Conservation (phyloP, 192 early-diverging fungal genomes). For the Chytriomyces sp. region DNA sequence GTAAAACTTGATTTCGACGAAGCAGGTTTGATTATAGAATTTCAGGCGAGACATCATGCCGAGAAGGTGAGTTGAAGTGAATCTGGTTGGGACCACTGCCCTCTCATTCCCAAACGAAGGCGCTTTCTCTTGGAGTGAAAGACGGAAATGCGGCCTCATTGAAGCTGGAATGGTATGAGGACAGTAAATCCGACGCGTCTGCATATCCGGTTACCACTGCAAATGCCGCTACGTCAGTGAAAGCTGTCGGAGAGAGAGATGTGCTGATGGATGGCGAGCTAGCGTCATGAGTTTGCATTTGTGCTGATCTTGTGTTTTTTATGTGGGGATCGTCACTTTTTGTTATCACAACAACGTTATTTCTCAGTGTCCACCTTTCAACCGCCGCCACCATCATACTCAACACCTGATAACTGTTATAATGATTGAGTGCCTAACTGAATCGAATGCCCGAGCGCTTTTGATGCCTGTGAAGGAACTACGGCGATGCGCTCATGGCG, state of each 20-base stretch:
- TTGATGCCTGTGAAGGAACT: slow-evolving; percentile 29
- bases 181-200: too few species aligned
- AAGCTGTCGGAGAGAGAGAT: not conserved
- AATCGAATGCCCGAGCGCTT: not conserved
- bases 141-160: slow-evolving; percentile 4
- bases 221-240: not conserved
- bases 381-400: not conserved
- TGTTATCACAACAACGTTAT: too few species aligned
- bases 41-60: slow-evolving; percentile 57
- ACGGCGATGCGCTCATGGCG: slow-evolving; percentile 24
- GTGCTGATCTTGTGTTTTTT: too few species aligned
- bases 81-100: not conserved
- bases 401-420: slow-evolving; percentile 7
- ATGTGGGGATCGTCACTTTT: too few species aligned
- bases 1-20: slow-evolving; percentile 44
- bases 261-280: not conserved
- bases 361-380: too few species aligned
- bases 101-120: slow-evolving; percentile 4
- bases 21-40: slow-evolving; percentile 60
- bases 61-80: slow-evolving; percentile 47
- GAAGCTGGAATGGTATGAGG: slow-evolving; percentile 15
- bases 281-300: not conserved
- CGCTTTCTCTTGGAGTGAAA: not conserved
- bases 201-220: not conserved
- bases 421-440: not conserved